Conservation (phyloP, 2,329 filamentous ascomycete species). For the Aaosphaeria pasadenensis region DNA sequence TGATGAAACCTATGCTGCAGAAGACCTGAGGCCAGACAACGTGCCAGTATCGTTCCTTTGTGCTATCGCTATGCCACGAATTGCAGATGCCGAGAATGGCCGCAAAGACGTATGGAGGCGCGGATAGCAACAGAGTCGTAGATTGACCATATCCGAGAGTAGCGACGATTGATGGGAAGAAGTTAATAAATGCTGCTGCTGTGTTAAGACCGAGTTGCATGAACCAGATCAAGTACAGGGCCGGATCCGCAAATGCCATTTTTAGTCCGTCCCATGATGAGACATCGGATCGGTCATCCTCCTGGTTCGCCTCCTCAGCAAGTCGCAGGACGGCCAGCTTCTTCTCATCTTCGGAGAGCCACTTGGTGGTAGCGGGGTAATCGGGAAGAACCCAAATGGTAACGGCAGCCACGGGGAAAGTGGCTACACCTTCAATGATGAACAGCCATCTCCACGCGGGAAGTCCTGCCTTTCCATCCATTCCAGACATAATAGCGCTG, state of each 20-base stretch:
- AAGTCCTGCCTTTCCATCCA: constrained; percentile 5
- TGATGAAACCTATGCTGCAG: constrained; percentile 22
- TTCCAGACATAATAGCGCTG: background rate
- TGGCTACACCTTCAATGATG: constrained; percentile 4
- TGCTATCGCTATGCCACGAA: constrained; percentile 53
- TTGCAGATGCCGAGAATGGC: constrained; percentile 55
- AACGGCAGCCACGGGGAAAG: constrained; percentile 1
- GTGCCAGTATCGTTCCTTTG: constrained; percentile 53
- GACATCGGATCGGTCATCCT: constrained; percentile 1
- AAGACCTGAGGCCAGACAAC: constrained; percentile 54
- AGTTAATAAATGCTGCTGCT: constrained; percentile 53
- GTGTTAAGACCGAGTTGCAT: constrained; percentile 3
- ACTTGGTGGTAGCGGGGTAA: constrained; percentile 4
- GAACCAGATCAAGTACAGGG: constrained; percentile 4
- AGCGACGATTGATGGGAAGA: constrained; percentile 60
- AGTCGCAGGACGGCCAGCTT: background rate
- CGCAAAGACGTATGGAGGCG: constrained; percentile 56
- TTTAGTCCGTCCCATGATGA: constrained; percentile 2
- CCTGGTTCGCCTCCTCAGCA: constrained; percentile 1
- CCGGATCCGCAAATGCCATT: constrained; percentile 3
- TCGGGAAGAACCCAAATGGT: constrained; percentile 4
- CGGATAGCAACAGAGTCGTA: constrained; percentile 53
- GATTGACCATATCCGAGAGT: constrained; percentile 54
- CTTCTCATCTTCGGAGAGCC: constrained; percentile 2
- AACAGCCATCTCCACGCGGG: constrained; percentile 5